Conservation (phyloP, 345 rosid species). For the Physaria fendleri region DNA sequence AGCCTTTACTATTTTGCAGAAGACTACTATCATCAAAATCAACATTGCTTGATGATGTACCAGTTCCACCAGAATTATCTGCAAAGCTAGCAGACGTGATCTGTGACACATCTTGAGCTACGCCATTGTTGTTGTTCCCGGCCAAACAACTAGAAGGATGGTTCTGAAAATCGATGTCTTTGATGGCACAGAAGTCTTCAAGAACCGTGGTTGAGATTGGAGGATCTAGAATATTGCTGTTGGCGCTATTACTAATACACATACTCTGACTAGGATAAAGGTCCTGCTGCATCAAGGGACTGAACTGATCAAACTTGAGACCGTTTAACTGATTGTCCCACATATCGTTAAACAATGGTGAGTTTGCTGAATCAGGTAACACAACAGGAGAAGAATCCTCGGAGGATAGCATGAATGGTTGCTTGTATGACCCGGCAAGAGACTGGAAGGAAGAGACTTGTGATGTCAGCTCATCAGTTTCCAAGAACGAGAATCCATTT, state of each 20-base stretch:
- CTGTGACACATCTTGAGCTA: constrained; percentile 83
- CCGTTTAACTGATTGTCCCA: constrained; percentile 69
- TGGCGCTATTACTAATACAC: constrained; percentile 56
- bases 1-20: constrained; percentile 46
- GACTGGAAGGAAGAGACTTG: constrained; percentile 42
- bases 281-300: constrained; percentile 56
- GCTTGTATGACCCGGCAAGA: constrained; percentile 41
- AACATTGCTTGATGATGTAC: constrained; percentile 79
- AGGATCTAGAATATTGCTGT: constrained; percentile 58
- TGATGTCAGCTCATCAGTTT: constrained; percentile 58
- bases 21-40: constrained; percentile 77
- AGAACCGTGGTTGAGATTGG: constrained; percentile 67
- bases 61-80: constrained; percentile 72
- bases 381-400: constrained; percentile 53
- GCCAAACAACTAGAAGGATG: constrained; percentile 67
- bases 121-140: constrained; percentile 54
- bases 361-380: constrained; percentile 31
- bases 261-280: constrained; percentile 50
- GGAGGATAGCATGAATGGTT: constrained; percentile 44
- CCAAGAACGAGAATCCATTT: constrained; percentile 46
- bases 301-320: constrained; percentile 49
- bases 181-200: constrained; percentile 63
- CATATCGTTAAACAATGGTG: constrained; percentile 45
- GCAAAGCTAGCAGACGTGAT: constrained; percentile 85
- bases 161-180: constrained; percentile 60